Evolutionary conservation across 257 asterid genomes (phyloP), one percentile per base, ranked within the genome.

Genomic region (Nicotiana tomentosiformis): DNA sequence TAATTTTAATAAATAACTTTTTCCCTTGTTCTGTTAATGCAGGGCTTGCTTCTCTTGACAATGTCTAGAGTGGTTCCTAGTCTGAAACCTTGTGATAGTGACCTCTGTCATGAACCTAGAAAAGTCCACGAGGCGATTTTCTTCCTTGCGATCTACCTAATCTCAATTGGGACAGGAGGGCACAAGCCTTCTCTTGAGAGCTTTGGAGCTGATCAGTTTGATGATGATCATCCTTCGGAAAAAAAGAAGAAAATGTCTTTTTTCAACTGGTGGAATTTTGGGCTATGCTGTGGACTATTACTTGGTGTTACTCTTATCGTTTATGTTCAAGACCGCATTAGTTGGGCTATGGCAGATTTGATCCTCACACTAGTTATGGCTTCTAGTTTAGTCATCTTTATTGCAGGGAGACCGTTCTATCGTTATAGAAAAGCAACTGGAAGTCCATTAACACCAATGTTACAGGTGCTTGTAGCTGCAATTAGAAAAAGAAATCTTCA

Each of bases 211-310:
- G 51, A 43, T 43, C 51, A 43, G 51, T 43, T 43, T 43, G 51
- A 91, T 76, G 95, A 91, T 4, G 85, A 82, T 5, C 10, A 56
- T 61, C 91, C 97, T 1, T 23, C 30, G 0, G 90, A 90, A 72
- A 91, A 89, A 82, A 84, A 37, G 58, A 89, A 89, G 0, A 92
- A 92, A 85, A 87, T 91, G 46, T 91, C 95, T 6, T 92, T 92
- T 88, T 92, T 92, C 93, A 92, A 92, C 83, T 92, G 95, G 97
- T 92, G 97, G 97, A 91, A 92, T 86, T 86, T 90, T 61, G 97
- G 97, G 5, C 86, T 91, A 30, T 93, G 90, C 14, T 72, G 64
- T 61, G 97, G 93, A 61, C 92, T 93, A 87, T 87, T 92, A 29
- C 14, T 90, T 1, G 90, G 95, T 10, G 72, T 91, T 23, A 65